A percentile compares a stretch with the other conserved stretches of the same genome.
Evolutionary conservation across 2,329 filamentous ascomycete species (phyloP).

Genomic region (Diplocarpon mali): DNA sequence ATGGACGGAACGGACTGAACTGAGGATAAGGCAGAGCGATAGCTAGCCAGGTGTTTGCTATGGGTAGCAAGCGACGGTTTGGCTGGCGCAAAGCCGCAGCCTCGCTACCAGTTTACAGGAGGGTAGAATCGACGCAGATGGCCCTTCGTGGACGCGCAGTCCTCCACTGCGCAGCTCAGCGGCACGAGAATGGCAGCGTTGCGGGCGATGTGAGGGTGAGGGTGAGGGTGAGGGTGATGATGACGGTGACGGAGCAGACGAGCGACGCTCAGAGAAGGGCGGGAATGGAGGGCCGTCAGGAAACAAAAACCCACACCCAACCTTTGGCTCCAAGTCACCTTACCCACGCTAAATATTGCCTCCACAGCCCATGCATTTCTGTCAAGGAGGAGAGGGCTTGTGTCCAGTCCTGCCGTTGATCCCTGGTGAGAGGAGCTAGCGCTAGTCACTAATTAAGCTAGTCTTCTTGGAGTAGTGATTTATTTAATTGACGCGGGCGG

Average conservation of each 20-base stretch:
- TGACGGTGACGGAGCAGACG: background rate
- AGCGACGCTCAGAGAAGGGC: background rate
- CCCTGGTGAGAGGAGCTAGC: background rate
- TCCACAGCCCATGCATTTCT: background rate
- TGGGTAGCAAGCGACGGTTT: background rate
- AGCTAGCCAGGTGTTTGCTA: no score
- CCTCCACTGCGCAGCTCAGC: no score
- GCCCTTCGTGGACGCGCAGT: no score
- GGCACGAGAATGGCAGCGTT: no score
- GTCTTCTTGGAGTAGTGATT: no score
- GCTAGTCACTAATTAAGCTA: background rate
- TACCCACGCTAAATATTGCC: background rate
- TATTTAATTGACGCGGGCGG: no score
- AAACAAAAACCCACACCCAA: background rate
- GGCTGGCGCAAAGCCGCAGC: conserved; percentile 2
- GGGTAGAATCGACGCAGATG: no score
- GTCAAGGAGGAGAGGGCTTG: background rate
- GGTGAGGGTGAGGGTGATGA: background rate
- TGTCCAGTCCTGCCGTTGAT: background rate
- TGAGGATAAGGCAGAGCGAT: no score
- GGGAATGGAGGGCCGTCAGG: background rate
- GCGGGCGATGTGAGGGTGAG: background rate
- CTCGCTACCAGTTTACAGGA: background rate
- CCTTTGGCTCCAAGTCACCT: background rate
- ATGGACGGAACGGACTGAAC: no score